Percentiles rank a stretch among this genome's conserved stretches.
phyloP scores from a whole-genome alignment of 2,329 filamentous ascomycete genomes.

The Dryadomyces sulphureus region DNA sequence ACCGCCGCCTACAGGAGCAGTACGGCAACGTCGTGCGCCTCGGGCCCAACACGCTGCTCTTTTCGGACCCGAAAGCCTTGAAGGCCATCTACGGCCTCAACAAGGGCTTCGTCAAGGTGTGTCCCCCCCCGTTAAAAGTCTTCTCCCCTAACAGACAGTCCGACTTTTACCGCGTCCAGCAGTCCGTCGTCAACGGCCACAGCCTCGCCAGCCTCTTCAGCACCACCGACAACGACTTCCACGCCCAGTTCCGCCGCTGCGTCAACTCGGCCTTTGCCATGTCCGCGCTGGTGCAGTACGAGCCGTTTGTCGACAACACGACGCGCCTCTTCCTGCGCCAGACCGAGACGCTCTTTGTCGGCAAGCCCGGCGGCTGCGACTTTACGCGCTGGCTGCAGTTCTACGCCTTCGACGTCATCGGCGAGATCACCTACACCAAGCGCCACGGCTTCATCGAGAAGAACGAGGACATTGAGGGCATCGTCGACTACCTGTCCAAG shows the following conservation, averaged over 20 bases:
- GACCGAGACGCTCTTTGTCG: constrained; percentile 40
- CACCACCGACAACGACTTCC: constrained; percentile 60
- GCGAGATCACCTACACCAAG: constrained; percentile 63
- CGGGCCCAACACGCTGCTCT: constrained; percentile 60
- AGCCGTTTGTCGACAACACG: constrained; percentile 66
- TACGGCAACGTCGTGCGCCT: constrained; percentile 62
- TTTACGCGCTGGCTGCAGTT: constrained; percentile 64
- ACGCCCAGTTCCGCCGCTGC: constrained; percentile 58
- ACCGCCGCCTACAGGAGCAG: constrained; percentile 51
- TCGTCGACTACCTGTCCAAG: constrained; percentile 47
- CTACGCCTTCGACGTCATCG: constrained; percentile 72
- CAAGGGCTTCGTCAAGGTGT: constrained; percentile 65
- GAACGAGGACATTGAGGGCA: constrained; percentile 62
- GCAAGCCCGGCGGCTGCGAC: constrained; percentile 34
- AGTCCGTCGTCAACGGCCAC: constrained; percentile 54
- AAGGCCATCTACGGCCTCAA: constrained; percentile 70
- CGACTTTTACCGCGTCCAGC: constrained; percentile 68
- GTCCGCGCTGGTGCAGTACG: constrained; percentile 62
- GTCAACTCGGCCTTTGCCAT: constrained; percentile 68
- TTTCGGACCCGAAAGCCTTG: constrained; percentile 57
- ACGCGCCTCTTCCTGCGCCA: constrained; percentile 54
- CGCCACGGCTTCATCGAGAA: constrained; percentile 61
- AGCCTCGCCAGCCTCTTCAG: constrained; percentile 61
- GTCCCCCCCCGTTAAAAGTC: constrained; percentile 3
- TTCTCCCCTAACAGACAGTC: constrained; percentile 30